phyloP scores from a whole-genome alignment of 1,284 basidiomycete species.

The Cutaneotrichosporon cavernicola region DNA sequence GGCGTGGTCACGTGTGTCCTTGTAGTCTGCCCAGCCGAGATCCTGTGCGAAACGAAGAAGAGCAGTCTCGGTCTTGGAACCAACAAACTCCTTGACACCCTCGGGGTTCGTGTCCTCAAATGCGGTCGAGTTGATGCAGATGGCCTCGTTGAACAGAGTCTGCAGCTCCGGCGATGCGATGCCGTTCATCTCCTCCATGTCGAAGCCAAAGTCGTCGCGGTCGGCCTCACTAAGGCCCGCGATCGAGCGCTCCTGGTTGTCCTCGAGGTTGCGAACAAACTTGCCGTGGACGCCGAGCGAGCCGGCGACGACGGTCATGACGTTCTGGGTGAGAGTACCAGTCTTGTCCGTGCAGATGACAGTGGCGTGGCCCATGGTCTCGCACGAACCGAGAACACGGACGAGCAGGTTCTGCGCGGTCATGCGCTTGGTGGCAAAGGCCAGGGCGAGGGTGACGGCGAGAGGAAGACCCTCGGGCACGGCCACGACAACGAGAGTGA shows the following conservation, averaged over 20 bases:
- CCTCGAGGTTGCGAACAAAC: conserved; percentile 76
- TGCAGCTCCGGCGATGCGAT: conserved; percentile 65
- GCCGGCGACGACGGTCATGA: conserved; percentile 94
- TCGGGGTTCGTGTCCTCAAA: conserved; percentile 79
- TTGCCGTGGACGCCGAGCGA: conserved; percentile 90
- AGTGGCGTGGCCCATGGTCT: conserved; percentile 97
- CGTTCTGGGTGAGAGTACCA: conserved; percentile 81
- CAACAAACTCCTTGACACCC: conserved; percentile 72
- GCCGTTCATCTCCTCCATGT: conserved; percentile 67
- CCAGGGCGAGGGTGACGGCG: conserved; percentile 91
- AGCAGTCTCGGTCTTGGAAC: conserved; percentile 95
- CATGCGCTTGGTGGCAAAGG: conserved; percentile 97
- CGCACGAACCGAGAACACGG: conserved; percentile 90
- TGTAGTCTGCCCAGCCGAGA: conserved; percentile 77
- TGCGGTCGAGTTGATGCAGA: conserved; percentile 92
- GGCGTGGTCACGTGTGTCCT: conserved; percentile 65
- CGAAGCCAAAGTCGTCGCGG: conserved; percentile 74
- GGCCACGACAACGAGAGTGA: conserved; percentile 93
- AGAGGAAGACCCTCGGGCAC: conserved; percentile 96
- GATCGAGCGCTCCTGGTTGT: conserved; percentile 73
- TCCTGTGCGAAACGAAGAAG: conserved; percentile 86
- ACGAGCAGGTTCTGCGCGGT: conserved; percentile 91
- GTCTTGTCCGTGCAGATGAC: conserved; percentile 98
- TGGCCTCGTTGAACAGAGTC: conserved; percentile 76
- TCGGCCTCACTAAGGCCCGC: conserved; percentile 58